Percentiles rank a stretch among this genome's conserved stretches.
Conservation (phyloP, 163 green algal species). For the Scenedesmus sp. region DNA sequence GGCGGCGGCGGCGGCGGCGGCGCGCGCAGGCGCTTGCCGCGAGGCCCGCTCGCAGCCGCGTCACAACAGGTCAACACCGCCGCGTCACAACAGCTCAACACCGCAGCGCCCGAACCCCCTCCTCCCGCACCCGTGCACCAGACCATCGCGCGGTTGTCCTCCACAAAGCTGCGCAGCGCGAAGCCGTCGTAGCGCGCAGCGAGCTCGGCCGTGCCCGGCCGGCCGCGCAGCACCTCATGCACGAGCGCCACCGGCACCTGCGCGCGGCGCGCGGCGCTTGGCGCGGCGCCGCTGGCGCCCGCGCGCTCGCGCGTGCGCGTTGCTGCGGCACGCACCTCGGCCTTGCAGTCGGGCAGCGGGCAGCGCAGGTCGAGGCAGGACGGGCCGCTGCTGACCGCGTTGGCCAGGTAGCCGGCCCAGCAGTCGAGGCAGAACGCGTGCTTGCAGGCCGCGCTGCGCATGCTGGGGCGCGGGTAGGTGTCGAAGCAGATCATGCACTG, state of each 20-base stretch:
- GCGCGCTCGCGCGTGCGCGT: background rate
- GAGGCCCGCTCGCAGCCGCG: no score
- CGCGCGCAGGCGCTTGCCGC: no score
- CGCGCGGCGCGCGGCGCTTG: background rate
- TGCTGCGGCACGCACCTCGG: slow-evolving; percentile 49
- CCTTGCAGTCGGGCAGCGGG: slow-evolving; percentile 78
- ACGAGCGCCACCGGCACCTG: slow-evolving; percentile 77
- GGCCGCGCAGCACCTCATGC: slow-evolving; percentile 49
- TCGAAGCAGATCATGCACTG: slow-evolving; percentile 98
- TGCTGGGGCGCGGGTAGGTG: slow-evolving; percentile 58
- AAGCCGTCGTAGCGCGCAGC: slow-evolving; percentile 74
- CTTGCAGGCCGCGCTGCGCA: slow-evolving; percentile 71
- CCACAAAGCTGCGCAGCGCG: slow-evolving; percentile 86
- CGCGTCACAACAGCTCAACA: no score
- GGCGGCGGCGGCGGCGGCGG: no score
- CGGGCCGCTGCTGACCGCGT: slow-evolving; percentile 75
- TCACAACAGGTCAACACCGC: no score
- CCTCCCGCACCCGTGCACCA: slow-evolving; percentile 81
- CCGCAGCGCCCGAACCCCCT: background rate
- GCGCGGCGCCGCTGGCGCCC: no score
- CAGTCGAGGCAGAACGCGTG: slow-evolving; percentile 92
- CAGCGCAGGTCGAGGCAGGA: slow-evolving; percentile 89
- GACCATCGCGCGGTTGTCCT: slow-evolving; percentile 84
- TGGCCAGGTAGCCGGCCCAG: slow-evolving; percentile 90
- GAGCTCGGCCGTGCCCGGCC: slow-evolving; percentile 40